Base-by-base conservation (phyloP, 768 basidiomycete species). In the Gloeopeniophorella convolvens region DNA sequence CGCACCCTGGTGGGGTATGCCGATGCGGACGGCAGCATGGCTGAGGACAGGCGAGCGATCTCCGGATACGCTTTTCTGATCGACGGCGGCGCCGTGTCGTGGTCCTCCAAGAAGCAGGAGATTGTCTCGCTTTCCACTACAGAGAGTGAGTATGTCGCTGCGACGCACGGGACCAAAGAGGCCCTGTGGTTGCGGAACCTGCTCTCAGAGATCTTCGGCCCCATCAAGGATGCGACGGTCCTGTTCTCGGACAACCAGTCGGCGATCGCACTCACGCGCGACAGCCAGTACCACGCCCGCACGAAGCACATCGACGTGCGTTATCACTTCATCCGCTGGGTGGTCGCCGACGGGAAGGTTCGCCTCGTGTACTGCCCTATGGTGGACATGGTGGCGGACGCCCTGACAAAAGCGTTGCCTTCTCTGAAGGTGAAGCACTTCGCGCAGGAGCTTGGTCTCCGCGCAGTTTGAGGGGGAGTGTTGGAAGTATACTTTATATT, bases 61-160 rank as follows among this genome's bases (percentile, higher is more conserved):
- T 69, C 51, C 34, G 70, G 65, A 15, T 70, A 57, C 48, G 65
- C 45, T 10, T 68, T 62, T 61, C 60, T 62, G 4, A 42, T 70
- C 32, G 59, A 58, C 20, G 67, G 68, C 0, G 71, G 66, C 4
- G 59, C 68, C 2, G 59, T 77, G 5, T 55, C 63, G 3, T 79
- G 76, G 75, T 59, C 58, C 20, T 67, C 68, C 0, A 63, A 66
- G 40, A 63, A 68, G 40, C 77, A 79, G 57, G 36, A 51, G 1
- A 63, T 63, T 1, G 62, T 74, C 20, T 59, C 75, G 0, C 55
- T 66, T 0, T 77, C 72, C 0, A 72, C 68, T 0, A 64, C 63
- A 3, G 71, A 78, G 54, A 69, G 72, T 0, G 74, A 77, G 61
- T 76, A 72, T 57, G 63, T 73, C 12, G 71, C 71, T 0, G 54